Conservation (phyloP, 495 filamentous ascomycete genomes). For the Pseudoneurospora amorphoporcata region DNA sequence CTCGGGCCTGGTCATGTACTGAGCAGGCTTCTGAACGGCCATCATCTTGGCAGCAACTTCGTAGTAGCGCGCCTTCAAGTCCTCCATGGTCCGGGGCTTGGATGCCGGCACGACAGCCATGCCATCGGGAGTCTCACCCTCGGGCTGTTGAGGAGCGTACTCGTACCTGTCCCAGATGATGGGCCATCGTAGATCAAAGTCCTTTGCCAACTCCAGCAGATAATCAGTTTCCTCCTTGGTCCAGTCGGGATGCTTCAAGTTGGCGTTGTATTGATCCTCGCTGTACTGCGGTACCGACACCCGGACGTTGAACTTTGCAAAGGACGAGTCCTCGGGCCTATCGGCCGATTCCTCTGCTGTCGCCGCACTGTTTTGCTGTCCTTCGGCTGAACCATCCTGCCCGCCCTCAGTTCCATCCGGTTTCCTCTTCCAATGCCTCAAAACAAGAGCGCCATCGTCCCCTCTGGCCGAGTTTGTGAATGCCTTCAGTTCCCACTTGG, state of each 20-base stretch:
- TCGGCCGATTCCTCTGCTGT: constrained; percentile 12
- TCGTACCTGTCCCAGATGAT: constrained; percentile 93
- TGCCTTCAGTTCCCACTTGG: constrained; percentile 40
- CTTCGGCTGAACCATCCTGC: constrained; percentile 5
- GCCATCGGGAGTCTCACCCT: constrained; percentile 15
- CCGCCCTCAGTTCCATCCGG: constrained; percentile 17
- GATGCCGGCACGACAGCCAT: constrained; percentile 38
- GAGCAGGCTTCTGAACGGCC: constrained; percentile 67
- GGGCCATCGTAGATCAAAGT: constrained; percentile 80
- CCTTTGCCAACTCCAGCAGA: constrained; percentile 57
- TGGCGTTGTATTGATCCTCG: constrained; percentile 72
- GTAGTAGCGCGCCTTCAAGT: constrained; percentile 88
- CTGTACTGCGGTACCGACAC: constrained; percentile 66
- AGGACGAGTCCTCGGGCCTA: constrained; percentile 42
- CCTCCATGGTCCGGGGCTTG: constrained; percentile 63
- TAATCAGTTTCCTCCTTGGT: constrained; percentile 89
- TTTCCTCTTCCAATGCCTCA: constrained; percentile 58
- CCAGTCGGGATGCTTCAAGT: constrained; percentile 69
- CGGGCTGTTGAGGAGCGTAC: constrained; percentile 43
- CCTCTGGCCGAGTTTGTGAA: constrained; percentile 47
- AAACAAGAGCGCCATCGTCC: constrained; percentile 38
- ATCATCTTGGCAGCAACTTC: constrained; percentile 74
- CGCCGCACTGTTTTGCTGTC: constrained; percentile 3
- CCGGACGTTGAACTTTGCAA: constrained; percentile 75
- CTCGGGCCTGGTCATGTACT: constrained; percentile 76